Base-by-base conservation (phyloP, 2,329 filamentous ascomycete genomes). In the Hypomyces perniciosus region DNA sequence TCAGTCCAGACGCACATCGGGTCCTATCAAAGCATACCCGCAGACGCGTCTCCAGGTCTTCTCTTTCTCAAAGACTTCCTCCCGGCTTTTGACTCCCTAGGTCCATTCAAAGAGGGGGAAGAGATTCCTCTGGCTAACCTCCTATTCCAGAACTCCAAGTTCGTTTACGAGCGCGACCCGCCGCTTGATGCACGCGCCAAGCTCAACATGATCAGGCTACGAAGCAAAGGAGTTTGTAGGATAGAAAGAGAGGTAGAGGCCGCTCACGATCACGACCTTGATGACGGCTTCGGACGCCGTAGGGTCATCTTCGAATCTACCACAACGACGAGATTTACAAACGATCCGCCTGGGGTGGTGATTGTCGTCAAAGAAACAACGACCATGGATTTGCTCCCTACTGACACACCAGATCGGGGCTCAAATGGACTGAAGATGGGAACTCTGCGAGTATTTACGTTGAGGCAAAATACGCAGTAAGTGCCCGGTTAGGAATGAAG, bases 191-290 rank as follows among this genome's bases (percentile, higher is more conserved):
- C 54, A 7, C n/a, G 13, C n/a, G 20, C 40, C n/a, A 41, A 52
- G 8, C 39, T 54, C n/a, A 45, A 47, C 8, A 54, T 49, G 50
- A 38, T 38, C 6, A 38, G 10, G 10, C 10, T 38, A n/a, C 35
- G 35, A 12, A 38, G 10, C 10, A 4, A 38, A 8, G 7, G 20
- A 6, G 35, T n/a, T 20, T 12, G 6, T 5, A 12, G 35, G n/a
- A 38, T 10, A 38, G 9, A 4, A 6, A 38, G 35, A 38, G 20
- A 38, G 35, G n/a, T 42, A n/a, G 20, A 2, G 7, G 9, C 7
- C 35, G 35, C 10, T 8, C 2, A 3, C 5, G 35, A 79, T 8
- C 13, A 42, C 2, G 39, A 42, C 6, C 13, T 10, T 8, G 38
- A 40, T 9, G 38, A 20, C 10, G 12, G 12, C 35, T 6, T 6